These are phyloP conservation scores for Talaromyces marneffei DNA, from an alignment of 2,329 filamentous ascomycete genomes.

Conservation along the genomic window DNA sequence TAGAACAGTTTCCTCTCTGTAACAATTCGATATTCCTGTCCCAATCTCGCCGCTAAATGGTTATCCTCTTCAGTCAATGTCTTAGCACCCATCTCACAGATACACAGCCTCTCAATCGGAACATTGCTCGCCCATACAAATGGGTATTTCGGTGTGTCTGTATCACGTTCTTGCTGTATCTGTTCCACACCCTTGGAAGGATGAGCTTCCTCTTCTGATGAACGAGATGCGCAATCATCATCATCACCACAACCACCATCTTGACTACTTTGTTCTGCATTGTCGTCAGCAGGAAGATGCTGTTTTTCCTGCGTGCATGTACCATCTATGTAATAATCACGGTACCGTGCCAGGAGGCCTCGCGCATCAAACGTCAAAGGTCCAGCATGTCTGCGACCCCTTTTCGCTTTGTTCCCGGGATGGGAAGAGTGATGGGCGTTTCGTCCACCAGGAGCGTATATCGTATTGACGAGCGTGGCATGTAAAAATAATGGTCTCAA, in stretches of 20 bases:
- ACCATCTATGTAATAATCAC: constrained; percentile 31
- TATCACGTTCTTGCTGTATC: constrained; percentile 11
- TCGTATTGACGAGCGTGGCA: constrained; percentile 79
- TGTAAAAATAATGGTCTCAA: constrained; percentile 65
- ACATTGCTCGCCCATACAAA: constrained; percentile 67
- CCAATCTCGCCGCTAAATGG: constrained; percentile 41
- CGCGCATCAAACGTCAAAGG: constrained; percentile 46
- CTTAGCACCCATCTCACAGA: constrained; percentile 85
- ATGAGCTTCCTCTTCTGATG: constrained; percentile 14
- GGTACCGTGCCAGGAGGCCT: constrained; percentile 27
- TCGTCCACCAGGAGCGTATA: constrained; percentile 50
- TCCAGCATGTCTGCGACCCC: constrained; percentile 13
- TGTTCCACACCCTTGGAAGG: constrained; percentile 8
- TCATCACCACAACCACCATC: constrained; percentile 7
- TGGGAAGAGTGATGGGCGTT: not conserved
- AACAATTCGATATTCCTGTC: constrained; percentile 50
- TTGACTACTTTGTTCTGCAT: not conserved
- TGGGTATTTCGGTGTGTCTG: constrained; percentile 20
- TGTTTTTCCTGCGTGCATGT: constrained; percentile 19
- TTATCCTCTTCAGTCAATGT: constrained; percentile 47
- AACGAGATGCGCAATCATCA: not conserved
- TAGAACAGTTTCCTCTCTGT: constrained; percentile 30
- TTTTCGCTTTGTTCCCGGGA: constrained; percentile 9
- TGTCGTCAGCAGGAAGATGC: not conserved
- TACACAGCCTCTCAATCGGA: constrained; percentile 62